Evolutionary conservation across 495 filamentous ascomycete species (phyloP).

Genomic region (Aspergillus asperescens): DNA sequence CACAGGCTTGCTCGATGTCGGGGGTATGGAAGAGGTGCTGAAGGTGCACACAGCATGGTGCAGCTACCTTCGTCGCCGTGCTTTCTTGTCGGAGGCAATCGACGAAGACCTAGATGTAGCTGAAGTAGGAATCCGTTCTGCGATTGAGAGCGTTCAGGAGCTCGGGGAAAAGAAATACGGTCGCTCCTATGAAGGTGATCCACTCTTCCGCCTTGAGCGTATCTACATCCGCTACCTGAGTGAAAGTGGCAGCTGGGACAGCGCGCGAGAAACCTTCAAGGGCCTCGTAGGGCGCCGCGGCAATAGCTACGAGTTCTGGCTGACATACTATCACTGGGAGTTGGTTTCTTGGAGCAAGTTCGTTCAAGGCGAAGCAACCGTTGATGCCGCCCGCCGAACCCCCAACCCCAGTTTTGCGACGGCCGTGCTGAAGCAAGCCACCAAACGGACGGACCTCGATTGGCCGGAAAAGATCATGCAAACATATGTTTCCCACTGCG

Average conservation of each 20-base stretch:
- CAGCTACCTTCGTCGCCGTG: slow-evolving; percentile 77
- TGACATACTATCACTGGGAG: slow-evolving; percentile 86
- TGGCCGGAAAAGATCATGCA: slow-evolving; percentile 89
- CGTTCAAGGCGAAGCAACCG: slow-evolving; percentile 43
- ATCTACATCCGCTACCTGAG: slow-evolving; percentile 88
- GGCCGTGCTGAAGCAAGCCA: slow-evolving; percentile 65
- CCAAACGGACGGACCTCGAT: slow-evolving; percentile 67
- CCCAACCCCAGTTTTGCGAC: slow-evolving; percentile 61
- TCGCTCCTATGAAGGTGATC: slow-evolving; percentile 73
- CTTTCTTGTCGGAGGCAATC: slow-evolving; percentile 67
- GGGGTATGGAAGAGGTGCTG: slow-evolving; percentile 76
- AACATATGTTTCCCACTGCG: slow-evolving; percentile 75
- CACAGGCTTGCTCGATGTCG: slow-evolving; percentile 65
- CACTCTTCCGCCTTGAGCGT: slow-evolving; percentile 78
- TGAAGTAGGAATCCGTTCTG: slow-evolving; percentile 80
- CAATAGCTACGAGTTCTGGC: slow-evolving; percentile 87
- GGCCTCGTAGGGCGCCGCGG: slow-evolving; percentile 61
- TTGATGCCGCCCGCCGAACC: slow-evolving; percentile 42
- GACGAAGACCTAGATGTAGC: slow-evolving; percentile 89
- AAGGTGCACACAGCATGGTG: slow-evolving; percentile 92
- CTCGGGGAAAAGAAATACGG: slow-evolving; percentile 73
- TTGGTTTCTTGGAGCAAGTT: slow-evolving; percentile 63
- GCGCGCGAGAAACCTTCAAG: slow-evolving; percentile 69
- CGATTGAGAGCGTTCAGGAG: slow-evolving; percentile 74
- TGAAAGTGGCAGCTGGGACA: slow-evolving; percentile 63